Evolutionary conservation across 2,329 filamentous ascomycete genomes (phyloP).

Genomic region (Spiromastix sp.): DNA sequence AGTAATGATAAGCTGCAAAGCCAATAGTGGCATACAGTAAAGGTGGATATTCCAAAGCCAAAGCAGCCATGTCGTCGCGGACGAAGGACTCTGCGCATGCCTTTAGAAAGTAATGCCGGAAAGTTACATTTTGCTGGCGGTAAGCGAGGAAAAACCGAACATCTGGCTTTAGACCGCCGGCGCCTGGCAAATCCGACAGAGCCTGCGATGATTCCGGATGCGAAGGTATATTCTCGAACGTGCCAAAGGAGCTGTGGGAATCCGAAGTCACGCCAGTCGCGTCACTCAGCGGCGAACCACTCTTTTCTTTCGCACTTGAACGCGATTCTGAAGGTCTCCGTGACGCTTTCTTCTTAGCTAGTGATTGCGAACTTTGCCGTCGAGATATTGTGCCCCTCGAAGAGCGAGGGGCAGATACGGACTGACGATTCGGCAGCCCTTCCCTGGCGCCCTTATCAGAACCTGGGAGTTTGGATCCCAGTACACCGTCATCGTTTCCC

Average conservation of each 20-base stretch:
- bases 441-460: slow-evolving; percentile 32
- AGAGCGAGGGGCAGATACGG: slow-evolving; percentile 14
- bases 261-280: slow-evolving; percentile 27
- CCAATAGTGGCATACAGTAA: slow-evolving; percentile 78
- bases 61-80: slow-evolving; percentile 55
- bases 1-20: slow-evolving; percentile 80
- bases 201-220: slow-evolving; percentile 14
- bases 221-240: slow-evolving; percentile 5
- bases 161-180: slow-evolving; percentile 44
- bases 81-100: slow-evolving; percentile 65
- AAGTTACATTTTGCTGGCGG: slow-evolving; percentile 64
- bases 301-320: slow-evolving; percentile 32
- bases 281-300: slow-evolving; percentile 44
- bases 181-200: slow-evolving; percentile 15
- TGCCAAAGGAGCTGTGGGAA: slow-evolving; percentile 21
- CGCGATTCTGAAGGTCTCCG: slow-evolving; percentile 23
- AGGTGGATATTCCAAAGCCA: slow-evolving; percentile 67
- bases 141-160: slow-evolving; percentile 70
- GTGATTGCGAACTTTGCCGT: slow-evolving; percentile 22
- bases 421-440: slow-evolving; percentile 15
- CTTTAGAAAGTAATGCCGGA: slow-evolving; percentile 74
- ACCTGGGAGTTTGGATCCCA: slow-evolving; percentile 25
- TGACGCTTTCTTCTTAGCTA: slow-evolving; percentile 16
- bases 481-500: slow-evolving; percentile 28
- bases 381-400: slow-evolving; percentile 16